Base-by-base conservation (phyloP, 2,329 filamentous ascomycete genomes). In the Trichoderma hamatum region DNA sequence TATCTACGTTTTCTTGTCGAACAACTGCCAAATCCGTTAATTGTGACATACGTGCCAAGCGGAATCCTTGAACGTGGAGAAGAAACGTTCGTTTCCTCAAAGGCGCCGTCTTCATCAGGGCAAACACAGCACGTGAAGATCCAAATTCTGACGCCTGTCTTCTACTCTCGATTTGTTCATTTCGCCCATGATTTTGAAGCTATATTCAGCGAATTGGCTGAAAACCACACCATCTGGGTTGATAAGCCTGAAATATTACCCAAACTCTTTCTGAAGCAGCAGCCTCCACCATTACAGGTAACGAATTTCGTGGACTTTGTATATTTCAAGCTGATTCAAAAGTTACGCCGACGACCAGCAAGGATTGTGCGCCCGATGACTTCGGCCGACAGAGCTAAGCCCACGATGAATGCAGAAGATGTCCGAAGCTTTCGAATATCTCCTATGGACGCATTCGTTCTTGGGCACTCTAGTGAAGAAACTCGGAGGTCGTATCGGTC, bases 101-200 rank as follows among this genome's bases (percentile, higher is more conserved):
- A 72, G 2, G 76, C 77, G 16, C 65, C 70, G 13, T 63, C 73
- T 2, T 65, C 72, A 0, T 65, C 59, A 14, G 62, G 70, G 3
- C 49, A 65, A 2, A 70, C 70, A 3, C 78, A 83, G 26, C 77
- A 83, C 0, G 26, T 91, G 6, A 85, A 86, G 54, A 79, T 92
- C 59, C 84, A 84, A 65, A 80, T 92, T 5, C 76, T 90, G 24
- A 90, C 88, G 0, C 90, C 90, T 0, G 82, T 80, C 0, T 93
- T 93, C 74, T 93, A 93, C 79, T 84, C 86, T 14, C 84, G 89
- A 32, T 88, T 92, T 59, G 82, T 89, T 0, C 83, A 86, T 71
- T 91, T 92, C 74, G 81, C 85, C 0, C 83, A 90, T 73, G 86
- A 87, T 26, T 82, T 87, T 21, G 87, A 90, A 72, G 88, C 87